phyloP scores from a whole-genome alignment of 148 eudicot species.

The Rhododendron vialii region DNA sequence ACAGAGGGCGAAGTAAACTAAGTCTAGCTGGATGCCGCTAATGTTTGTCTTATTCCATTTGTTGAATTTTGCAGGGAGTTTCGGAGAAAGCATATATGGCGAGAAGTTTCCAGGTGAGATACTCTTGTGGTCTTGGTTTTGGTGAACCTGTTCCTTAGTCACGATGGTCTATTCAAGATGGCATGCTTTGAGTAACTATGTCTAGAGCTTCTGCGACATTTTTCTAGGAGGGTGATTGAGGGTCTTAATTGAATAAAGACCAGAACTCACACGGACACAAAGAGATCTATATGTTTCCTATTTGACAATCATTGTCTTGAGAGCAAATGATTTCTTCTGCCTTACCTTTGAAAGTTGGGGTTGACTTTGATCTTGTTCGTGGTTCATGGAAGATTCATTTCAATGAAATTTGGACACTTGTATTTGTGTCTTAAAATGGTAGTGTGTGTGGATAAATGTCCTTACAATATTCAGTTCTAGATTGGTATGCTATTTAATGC shows the following conservation, averaged over 20 bases:
- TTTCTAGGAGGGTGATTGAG: neutral
- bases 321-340: slow-evolving; percentile 41
- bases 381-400: slow-evolving; percentile 47
- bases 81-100: slow-evolving; percentile 88
- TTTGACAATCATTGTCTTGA: slow-evolving; percentile 25
- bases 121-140: neutral
- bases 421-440: slow-evolving; percentile 38
- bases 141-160: neutral
- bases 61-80: slow-evolving; percentile 55
- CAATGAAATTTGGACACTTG: slow-evolving; percentile 35
- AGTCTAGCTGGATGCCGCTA: slow-evolving; percentile 1
- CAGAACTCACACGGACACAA: neutral
- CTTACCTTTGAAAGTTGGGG: slow-evolving; percentile 46
- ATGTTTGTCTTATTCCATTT: neutral
- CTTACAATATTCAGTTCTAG: slow-evolving; percentile 3
- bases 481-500: neutral
- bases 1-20: neutral
- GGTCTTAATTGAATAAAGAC: neutral
- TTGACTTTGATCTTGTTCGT: slow-evolving; percentile 38
- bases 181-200: neutral
- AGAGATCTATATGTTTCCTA: slow-evolving; percentile 11
- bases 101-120: slow-evolving; percentile 83
- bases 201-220: neutral
- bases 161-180: neutral
- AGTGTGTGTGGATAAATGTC: slow-evolving; percentile 28